Conservation (phyloP, 1,139 yeast genomes). For the Diutina siamensis region DNA sequence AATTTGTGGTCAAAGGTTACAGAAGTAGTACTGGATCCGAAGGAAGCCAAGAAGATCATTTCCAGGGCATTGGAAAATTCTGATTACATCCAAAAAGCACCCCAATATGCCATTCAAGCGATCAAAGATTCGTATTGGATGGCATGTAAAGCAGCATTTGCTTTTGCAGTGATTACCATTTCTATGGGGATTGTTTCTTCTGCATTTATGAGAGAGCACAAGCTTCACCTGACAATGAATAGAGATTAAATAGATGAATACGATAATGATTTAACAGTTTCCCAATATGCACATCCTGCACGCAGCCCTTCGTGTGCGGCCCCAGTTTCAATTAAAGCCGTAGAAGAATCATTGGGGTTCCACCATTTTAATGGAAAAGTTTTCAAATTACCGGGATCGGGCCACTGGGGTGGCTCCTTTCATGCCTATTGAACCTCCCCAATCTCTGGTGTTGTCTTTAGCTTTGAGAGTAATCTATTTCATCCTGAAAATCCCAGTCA, state of each 20-base stretch:
- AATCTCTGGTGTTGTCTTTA: slow-evolving; percentile 6
- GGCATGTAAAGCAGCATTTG: slow-evolving; percentile 44
- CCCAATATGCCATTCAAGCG: slow-evolving; percentile 32
- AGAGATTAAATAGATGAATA: slow-evolving; percentile 26
- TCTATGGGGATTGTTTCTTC: slow-evolving; percentile 27
- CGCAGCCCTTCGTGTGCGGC: too few relatives aligned
- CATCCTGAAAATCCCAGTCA: slow-evolving; percentile 3
- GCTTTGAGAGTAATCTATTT: not conserved
- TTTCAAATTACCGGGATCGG: slow-evolving; percentile 62
- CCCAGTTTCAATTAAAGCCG: too few relatives aligned
- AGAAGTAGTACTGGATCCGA: slow-evolving; percentile 14
- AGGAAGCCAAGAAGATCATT: slow-evolving; percentile 32
- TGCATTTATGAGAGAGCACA: slow-evolving; percentile 33
- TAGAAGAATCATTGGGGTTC: too few relatives aligned
- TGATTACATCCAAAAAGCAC: slow-evolving; percentile 41
- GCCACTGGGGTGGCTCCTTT: slow-evolving; percentile 81
- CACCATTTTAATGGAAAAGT: slow-evolving; percentile 50
- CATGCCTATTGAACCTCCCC: slow-evolving; percentile 30
- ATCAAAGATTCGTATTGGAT: slow-evolving; percentile 35
- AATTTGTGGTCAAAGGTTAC: slow-evolving; percentile 13
- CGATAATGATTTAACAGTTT: too few relatives aligned
- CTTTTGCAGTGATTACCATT: slow-evolving; percentile 29
- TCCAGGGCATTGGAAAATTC: slow-evolving; percentile 42
- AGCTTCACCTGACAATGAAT: slow-evolving; percentile 25
- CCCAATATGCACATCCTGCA: too few relatives aligned